Conservation (phyloP, 1,284 basidiomycete species). For the Ustilago hordei region DNA sequence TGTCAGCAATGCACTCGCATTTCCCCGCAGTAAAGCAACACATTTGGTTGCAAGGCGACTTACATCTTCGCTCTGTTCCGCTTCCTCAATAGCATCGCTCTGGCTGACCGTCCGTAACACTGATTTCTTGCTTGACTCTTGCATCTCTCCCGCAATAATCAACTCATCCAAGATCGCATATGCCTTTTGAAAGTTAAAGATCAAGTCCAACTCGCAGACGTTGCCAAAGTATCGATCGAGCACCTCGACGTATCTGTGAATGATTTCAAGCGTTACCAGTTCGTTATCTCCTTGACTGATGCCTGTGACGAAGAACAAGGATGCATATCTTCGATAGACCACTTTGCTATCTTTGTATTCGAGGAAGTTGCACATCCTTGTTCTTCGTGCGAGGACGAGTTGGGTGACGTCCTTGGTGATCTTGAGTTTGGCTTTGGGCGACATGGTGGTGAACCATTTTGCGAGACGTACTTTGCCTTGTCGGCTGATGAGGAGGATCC, state of each 20-base stretch:
- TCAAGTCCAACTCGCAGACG: conserved; percentile 69
- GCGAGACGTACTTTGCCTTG: conserved; percentile 98
- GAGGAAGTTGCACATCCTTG: conserved; percentile 98
- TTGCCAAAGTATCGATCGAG: conserved; percentile 99
- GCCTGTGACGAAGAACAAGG: conserved; percentile 96
- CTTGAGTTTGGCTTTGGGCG: conserved; percentile 93
- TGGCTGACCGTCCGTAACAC: conserved; percentile 83
- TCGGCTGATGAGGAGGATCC: conserved; percentile 90
- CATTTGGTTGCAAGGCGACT: conserved; percentile 14
- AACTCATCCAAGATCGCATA: conserved; percentile 83
- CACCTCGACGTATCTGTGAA: conserved; percentile 99
- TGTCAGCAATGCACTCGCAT: conserved; percentile 6
- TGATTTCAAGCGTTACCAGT: conserved; percentile 92
- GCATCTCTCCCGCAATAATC: conserved; percentile 96
- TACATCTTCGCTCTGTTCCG: conserved; percentile 69
- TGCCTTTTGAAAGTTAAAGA: conserved; percentile 70
- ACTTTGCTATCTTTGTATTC: conserved; percentile 89
- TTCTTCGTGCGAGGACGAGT: conserved; percentile 92
- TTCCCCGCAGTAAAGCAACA: neutral
- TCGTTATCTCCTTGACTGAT: conserved; percentile 89
- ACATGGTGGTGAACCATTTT: conserved; percentile 98
- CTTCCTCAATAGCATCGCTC: conserved; percentile 69
- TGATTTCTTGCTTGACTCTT: conserved; percentile 98
- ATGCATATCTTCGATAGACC: conserved; percentile 96
- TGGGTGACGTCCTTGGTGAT: conserved; percentile 99